phyloP scores from a whole-genome alignment of 805 yeast species.

The Ogataea polymorpha region DNA sequence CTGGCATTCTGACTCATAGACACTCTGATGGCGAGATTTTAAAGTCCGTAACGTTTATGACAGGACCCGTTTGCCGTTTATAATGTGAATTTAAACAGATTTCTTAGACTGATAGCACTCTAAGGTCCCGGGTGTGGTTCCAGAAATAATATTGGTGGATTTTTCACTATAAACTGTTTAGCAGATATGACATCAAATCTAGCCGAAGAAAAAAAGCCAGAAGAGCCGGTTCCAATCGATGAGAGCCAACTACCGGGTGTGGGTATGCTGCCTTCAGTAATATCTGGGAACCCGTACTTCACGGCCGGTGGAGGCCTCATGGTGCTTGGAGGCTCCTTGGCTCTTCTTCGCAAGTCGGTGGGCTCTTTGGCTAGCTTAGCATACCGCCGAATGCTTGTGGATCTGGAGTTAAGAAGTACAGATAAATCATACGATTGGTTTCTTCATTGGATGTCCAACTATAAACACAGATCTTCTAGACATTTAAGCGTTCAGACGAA shows the following conservation, averaged over 20 bases:
- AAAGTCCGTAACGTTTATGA: background rate
- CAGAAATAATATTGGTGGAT: background rate
- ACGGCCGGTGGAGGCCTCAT: slow-evolving; percentile 98
- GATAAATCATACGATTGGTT: slow-evolving; percentile 96
- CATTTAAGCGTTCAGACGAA: slow-evolving; percentile 89
- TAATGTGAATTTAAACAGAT: background rate
- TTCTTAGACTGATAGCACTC: background rate
- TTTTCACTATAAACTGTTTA: background rate
- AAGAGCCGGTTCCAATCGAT: background rate
- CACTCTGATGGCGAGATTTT: background rate
- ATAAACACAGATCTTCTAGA: slow-evolving; percentile 70
- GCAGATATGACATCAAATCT: background rate
- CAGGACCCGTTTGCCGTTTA: slow-evolving; percentile 5
- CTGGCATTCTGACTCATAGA: slow-evolving; percentile 4
- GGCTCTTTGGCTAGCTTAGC: slow-evolving; percentile 61
- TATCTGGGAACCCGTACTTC: slow-evolving; percentile 75
- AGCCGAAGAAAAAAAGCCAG: background rate
- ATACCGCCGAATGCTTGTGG: slow-evolving; percentile 83
- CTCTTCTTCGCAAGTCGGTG: slow-evolving; percentile 69
- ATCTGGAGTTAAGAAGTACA: slow-evolving; percentile 87
- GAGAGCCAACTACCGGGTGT: background rate
- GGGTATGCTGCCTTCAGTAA: slow-evolving; percentile 37
- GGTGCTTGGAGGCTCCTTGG: slow-evolving; percentile 89
- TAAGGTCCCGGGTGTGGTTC: background rate
- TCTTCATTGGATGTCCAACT: slow-evolving; percentile 90